These are phyloP conservation scores for Polytrichum commune DNA, from an alignment of 225 moss, liverwort and hornwort species.

Conservation along the genomic window DNA sequence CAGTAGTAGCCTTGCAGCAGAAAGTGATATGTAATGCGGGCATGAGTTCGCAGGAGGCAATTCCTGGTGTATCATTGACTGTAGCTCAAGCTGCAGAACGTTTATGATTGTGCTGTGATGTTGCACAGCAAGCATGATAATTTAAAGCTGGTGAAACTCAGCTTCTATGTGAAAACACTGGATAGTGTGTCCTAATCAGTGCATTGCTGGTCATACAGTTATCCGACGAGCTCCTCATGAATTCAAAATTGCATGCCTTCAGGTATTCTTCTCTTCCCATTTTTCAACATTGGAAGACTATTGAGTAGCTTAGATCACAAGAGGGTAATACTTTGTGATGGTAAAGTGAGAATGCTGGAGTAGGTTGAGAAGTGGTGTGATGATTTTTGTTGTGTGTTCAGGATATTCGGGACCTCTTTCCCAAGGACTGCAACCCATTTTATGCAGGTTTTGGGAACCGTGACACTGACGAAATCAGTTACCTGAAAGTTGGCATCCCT, in stretches of 20 bases:
- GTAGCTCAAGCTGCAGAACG: too few relatives aligned
- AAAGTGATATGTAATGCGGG: too few relatives aligned
- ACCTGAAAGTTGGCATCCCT: slow-evolving; percentile 93
- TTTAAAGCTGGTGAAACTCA: too few relatives aligned
- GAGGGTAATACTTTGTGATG: too few relatives aligned
- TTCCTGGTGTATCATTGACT: too few relatives aligned
- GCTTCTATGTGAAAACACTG: too few relatives aligned
- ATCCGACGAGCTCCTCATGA: slow-evolving; percentile 97
- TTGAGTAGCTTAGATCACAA: too few relatives aligned
- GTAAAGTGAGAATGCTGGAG: too few relatives aligned
- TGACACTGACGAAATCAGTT: slow-evolving; percentile 96
- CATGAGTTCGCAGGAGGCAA: too few relatives aligned
- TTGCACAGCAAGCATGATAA: too few relatives aligned
- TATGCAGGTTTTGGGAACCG: slow-evolving; percentile 99
- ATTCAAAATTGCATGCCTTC: slow-evolving; percentile 98
- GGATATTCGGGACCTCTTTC: slow-evolving; percentile 97
- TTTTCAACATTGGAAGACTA: neutral
- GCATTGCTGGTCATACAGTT: slow-evolving; percentile 51
- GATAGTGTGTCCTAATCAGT: neutral
- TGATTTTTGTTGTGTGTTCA: slow-evolving; percentile 24
- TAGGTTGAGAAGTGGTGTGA: neutral
- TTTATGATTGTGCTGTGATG: too few relatives aligned
- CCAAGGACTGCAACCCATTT: slow-evolving; percentile 84
- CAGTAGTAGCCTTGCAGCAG: too few relatives aligned
- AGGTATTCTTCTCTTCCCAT: slow-evolving; percentile 39